phyloP scores from a whole-genome alignment of 768 basidiomycete genomes.

The Lactarius indigo region DNA sequence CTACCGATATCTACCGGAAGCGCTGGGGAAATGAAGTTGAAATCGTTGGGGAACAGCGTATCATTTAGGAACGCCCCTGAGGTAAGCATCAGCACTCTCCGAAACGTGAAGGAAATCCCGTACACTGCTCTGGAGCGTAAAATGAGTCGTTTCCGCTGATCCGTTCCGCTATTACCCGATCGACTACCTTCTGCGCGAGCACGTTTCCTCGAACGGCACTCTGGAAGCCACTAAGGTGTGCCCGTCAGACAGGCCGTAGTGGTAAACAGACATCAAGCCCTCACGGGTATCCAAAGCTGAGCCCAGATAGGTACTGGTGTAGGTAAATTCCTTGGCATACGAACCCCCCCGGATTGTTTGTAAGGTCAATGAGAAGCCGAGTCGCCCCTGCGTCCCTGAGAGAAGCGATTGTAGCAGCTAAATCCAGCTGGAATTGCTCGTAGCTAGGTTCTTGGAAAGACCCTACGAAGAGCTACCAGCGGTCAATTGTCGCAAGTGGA shows the following conservation, averaged over 20 bases:
- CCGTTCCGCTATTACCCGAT: conserved; percentile 46
- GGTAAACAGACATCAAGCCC: conserved; percentile 26
- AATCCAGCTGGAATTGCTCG: conserved; percentile 49
- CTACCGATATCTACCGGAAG: conserved; percentile 32
- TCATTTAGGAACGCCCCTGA: conserved; percentile 37
- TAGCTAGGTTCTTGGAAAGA: conserved; percentile 47
- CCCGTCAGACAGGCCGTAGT: background rate
- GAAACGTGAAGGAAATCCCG: conserved; percentile 22
- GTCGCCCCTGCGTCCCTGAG: conserved; percentile 50
- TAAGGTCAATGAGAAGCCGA: conserved; percentile 53
- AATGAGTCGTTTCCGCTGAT: conserved; percentile 38
- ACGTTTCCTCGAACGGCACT: conserved; percentile 51
- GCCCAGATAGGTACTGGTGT: conserved; percentile 55
- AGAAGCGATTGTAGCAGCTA: conserved; percentile 40
- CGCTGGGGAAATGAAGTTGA: conserved; percentile 34
- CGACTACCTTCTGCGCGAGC: conserved; percentile 57
- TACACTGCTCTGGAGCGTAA: conserved; percentile 55
- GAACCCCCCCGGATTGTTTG: conserved; percentile 60
- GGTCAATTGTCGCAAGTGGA: conserved; percentile 2
- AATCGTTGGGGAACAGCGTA: conserved; percentile 28
- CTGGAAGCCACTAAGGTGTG: conserved; percentile 49
- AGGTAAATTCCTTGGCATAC: conserved; percentile 63
- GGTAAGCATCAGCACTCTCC: background rate
- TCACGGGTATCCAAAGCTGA: conserved; percentile 51
- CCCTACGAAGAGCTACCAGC: conserved; percentile 54